phyloP scores from a whole-genome alignment of 2,329 filamentous ascomycete species.

The Elsinoe ampelina region DNA sequence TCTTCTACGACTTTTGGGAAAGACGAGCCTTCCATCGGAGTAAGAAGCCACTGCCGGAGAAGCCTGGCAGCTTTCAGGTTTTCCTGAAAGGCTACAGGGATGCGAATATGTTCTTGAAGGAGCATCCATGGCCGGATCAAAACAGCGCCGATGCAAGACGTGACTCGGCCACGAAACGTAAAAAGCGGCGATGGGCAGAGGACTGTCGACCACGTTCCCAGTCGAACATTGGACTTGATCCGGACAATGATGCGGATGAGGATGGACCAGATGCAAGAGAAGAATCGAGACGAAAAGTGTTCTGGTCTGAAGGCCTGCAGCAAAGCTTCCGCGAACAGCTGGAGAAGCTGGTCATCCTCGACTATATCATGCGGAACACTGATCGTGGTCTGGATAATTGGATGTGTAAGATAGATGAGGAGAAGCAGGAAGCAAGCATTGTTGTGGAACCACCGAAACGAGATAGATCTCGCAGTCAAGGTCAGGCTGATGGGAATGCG shows the following conservation, averaged over 20 bases:
- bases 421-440: constrained; percentile 72
- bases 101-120: constrained; percentile 86
- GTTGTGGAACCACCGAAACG: constrained; percentile 73
- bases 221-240: constrained; percentile 19
- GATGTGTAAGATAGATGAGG: constrained; percentile 96
- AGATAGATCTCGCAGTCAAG: constrained; percentile 21
- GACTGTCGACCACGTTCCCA: constrained; percentile 56
- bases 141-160: constrained; percentile 47
- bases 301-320: constrained; percentile 82
- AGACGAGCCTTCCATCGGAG: constrained; percentile 79
- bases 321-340: constrained; percentile 90
- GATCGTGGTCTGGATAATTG: constrained; percentile 95
- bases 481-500: constrained; percentile 24
- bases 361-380: constrained; percentile 99
- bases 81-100: constrained; percentile 97
- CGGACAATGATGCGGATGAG: constrained; percentile 44
- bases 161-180: constrained; percentile 57
- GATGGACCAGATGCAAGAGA: constrained; percentile 36
- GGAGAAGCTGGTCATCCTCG: constrained; percentile 91
- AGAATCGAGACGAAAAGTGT: constrained; percentile 43
- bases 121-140: constrained; percentile 96
- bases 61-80: constrained; percentile 92
- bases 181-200: constrained; percentile 64
- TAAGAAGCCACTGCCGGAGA: constrained; percentile 76
- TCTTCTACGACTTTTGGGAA: constrained; percentile 98